Evolutionary conservation across 176 grass and related monocot genomes (phyloP).

Genomic region (Zea luxurians): DNA sequence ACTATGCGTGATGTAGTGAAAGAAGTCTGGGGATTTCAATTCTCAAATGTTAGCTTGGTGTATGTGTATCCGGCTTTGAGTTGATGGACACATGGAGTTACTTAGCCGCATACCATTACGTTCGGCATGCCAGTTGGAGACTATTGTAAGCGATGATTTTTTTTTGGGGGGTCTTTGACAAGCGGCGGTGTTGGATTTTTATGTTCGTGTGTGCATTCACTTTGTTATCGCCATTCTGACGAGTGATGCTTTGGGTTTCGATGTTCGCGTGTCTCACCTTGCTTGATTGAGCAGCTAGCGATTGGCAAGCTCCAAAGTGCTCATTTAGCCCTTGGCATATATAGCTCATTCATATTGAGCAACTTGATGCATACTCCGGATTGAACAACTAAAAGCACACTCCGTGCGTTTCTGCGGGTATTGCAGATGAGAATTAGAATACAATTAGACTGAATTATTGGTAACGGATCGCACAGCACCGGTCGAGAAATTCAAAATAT

Average conservation of each 20-base stretch:
- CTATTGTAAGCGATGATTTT: slow-evolving; percentile 17
- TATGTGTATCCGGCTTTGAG: slow-evolving; percentile 7
- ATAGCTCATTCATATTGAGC: too few species aligned
- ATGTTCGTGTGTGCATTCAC: not conserved
- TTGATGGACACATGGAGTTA: slow-evolving; percentile 10
- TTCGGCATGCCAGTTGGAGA: slow-evolving; percentile 29
- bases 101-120: slow-evolving; percentile 14
- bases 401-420: too few species aligned
- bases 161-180: slow-evolving; percentile 23
- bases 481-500: too few species aligned
- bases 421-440: too few species aligned
- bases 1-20: not conserved
- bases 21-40: slow-evolving; percentile 24
- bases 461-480: too few species aligned
- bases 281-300: not conserved
- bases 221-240: not conserved
- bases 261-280: not conserved
- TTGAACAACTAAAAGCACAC: too few species aligned
- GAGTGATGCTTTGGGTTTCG: not conserved
- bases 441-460: too few species aligned
- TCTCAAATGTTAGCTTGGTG: slow-evolving; percentile 25
- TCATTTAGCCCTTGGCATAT: too few species aligned
- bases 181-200: not conserved
- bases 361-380: too few species aligned
- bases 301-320: too few species aligned